Conservation (phyloP, 768 basidiomycete genomes). For the Boletus speciosus region DNA sequence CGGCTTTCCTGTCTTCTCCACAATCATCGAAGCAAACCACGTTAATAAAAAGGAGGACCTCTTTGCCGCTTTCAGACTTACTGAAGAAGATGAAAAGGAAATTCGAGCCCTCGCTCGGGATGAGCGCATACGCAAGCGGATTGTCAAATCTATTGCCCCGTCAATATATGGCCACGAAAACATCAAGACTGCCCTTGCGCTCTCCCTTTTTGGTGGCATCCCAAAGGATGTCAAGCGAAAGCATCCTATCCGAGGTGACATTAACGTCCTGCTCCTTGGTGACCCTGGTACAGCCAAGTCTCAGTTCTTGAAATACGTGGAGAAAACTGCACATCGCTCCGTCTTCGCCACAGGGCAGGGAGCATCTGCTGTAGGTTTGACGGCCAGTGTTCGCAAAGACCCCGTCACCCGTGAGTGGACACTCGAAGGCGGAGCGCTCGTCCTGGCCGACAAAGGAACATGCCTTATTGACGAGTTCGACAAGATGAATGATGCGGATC, state of each 20-base stretch:
- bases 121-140: slow-evolving; percentile 93
- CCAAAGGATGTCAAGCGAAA: slow-evolving; percentile 96
- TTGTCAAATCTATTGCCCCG: slow-evolving; percentile 97
- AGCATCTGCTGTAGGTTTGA: slow-evolving; percentile 96
- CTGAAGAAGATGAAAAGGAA: slow-evolving; percentile 93
- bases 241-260: slow-evolving; percentile 94
- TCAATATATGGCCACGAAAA: slow-evolving; percentile 99
- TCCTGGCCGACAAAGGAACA: slow-evolving; percentile 97
- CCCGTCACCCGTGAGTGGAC: slow-evolving; percentile 98
- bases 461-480: slow-evolving; percentile 99
- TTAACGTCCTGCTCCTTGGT: slow-evolving; percentile 92
- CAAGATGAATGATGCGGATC: slow-evolving; percentile 99
- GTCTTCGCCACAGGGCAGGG: slow-evolving; percentile 99
- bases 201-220: slow-evolving; percentile 93
- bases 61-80: slow-evolving; percentile 96
- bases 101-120: slow-evolving; percentile 86
- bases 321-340: slow-evolving; percentile 96
- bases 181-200: slow-evolving; percentile 95
- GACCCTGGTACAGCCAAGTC: slow-evolving; percentile 99
- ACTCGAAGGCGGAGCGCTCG: slow-evolving; percentile 94
- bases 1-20: slow-evolving; percentile 99
- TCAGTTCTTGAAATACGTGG: slow-evolving; percentile 97
- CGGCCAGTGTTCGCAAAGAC: slow-evolving; percentile 98
- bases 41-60: slow-evolving; percentile 99
- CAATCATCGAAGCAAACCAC: slow-evolving; percentile 96